Base-by-base conservation (phyloP, 2,329 filamentous ascomycete genomes). In the Ceratocystis papillata region DNA sequence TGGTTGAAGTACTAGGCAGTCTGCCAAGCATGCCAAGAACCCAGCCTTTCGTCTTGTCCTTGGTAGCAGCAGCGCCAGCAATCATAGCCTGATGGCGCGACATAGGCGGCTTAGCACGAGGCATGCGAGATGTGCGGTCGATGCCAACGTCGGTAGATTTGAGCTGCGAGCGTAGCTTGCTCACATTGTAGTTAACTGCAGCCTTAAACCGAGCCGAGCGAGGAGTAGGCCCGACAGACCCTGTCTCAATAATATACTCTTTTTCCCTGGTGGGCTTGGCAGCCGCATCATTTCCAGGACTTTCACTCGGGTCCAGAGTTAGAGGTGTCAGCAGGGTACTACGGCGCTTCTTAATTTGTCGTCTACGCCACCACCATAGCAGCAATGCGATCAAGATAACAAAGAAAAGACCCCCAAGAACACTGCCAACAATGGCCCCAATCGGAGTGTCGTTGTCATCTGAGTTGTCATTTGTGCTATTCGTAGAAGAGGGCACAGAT, bases 281-380 rank as follows among this genome's bases (percentile, higher is more conserved):
- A 55, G 70, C 55, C 7, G n/a, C 53, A 10, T 8, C 25, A 20
- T 17, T 71, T 65, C 69, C 69, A 28, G 67, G 30, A 6, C 63
- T 64, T 7, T 65, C 53, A 33, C 67, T 64, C 20, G 72, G 72
- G 0, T 75, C 74, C 1, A 74, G 69, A 22, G 77, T 78, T 8
- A 82, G 72, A 0, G 80, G 79, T 2, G 80, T 81, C 33, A 82
- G 73, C 2, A 81, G 74, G 0, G 79, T 80, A 72, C 77, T 81
- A 66, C 78, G 76, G 46, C 79, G 76, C 70, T 75, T 77, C 69
- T 75, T 74, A 59, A 75, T 70, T 63, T 72, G 68, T 55, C 76
- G 76, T 69, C 79, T 79, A 62, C 77, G 74, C 76, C 77, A 78
- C 69, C 81, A 76, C 81, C 80, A 84, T 8, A 82, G 69, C 2